Evolutionary conservation across 345 rosid genomes (phyloP).

Genomic region (Eucalyptus virginea): DNA sequence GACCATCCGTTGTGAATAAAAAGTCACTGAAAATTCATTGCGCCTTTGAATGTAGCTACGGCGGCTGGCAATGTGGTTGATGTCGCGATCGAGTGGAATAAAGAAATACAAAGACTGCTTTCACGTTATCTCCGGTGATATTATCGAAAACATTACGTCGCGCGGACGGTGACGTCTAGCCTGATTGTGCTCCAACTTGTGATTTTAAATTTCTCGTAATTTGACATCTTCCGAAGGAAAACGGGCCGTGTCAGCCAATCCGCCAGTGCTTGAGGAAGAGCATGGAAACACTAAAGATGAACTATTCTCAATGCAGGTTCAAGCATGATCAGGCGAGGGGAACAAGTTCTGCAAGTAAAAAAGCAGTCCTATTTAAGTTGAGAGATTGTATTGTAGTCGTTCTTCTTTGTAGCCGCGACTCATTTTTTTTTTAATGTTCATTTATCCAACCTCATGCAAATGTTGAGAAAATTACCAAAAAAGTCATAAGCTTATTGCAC

Average conservation of each 20-base stretch:
- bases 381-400: background rate
- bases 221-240: background rate
- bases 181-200: background rate
- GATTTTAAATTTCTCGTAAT: background rate
- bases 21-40: background rate
- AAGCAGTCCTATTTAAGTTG: background rate
- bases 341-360: background rate
- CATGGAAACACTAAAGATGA: background rate
- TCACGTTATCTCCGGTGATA: background rate
- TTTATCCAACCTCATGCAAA: background rate
- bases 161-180: too few species aligned
- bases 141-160: too few species aligned
- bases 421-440: background rate
- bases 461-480: background rate
- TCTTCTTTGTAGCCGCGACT: background rate
- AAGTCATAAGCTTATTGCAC: too few species aligned
- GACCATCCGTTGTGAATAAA: background rate
- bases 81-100: background rate
- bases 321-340: background rate
- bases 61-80: background rate
- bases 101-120: background rate
- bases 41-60: background rate
- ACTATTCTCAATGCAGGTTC: background rate
- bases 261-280: background rate
- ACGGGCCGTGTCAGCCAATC: background rate